Conservation (phyloP, 352 stramenopile genomes). For the Globisporangium alternatum region DNA sequence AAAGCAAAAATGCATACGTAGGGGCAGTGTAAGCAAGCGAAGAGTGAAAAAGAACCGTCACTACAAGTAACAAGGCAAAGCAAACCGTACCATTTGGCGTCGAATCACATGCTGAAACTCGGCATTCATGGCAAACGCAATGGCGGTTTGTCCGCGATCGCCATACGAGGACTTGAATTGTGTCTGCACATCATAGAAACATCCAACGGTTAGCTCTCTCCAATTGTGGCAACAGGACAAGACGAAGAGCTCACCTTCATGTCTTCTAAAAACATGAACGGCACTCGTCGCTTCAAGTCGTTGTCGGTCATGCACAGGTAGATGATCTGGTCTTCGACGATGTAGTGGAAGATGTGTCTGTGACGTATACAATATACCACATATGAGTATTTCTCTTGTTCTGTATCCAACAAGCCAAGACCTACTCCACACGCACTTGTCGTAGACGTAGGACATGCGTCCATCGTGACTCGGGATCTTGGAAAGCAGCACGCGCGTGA, state of each 20-base stretch:
- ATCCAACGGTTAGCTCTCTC: not conserved
- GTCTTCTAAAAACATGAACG: conserved; percentile 98
- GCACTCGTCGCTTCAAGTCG: conserved; percentile 92
- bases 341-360: conserved; percentile 94
- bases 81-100: conserved; percentile 83
- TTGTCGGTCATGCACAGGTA: conserved; percentile 98
- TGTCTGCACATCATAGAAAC: conserved; percentile 19
- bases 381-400: not conserved
- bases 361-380: not conserved
- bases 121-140: conserved; percentile 98
- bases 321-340: conserved; percentile 94
- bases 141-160: conserved; percentile 81
- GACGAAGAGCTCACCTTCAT: conserved; percentile 75
- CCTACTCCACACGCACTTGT: conserved; percentile 70
- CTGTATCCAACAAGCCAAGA: not conserved
- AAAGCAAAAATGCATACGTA: not conserved
- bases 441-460: conserved; percentile 98
- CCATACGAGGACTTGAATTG: conserved; percentile 87
- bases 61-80: not conserved
- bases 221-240: not conserved
- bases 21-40: not conserved
- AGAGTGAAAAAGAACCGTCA: not conserved
- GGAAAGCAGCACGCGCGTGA: conserved; percentile 95
- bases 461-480: conserved; percentile 94
- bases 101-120: conserved; percentile 95